Evolutionary conservation across 2,329 filamentous ascomycete genomes (phyloP), one percentile per base, ranked within the genome.

Genomic region (Botrytis sinoallii): DNA sequence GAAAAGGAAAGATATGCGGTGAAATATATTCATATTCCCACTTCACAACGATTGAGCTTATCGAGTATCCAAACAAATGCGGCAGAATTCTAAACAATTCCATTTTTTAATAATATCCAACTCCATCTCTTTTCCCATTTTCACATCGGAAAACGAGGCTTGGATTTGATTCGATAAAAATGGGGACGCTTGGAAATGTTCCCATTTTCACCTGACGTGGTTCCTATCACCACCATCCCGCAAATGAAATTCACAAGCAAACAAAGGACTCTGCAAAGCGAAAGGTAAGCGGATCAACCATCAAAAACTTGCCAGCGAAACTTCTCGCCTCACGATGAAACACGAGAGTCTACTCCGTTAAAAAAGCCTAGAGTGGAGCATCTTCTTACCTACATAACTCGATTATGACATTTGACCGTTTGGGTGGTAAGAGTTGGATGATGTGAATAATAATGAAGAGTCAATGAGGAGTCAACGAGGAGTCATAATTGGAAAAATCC

Each of bases 181-280:
- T 55, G 66, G 66, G 66, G 66, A 57, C 61, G 40, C 52, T 57
- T 68, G 16, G 14, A 25, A 35, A 59, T 44, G 46, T 57, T 67
- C 9, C 44, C 61, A 44, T 44, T 57, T 72, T 72, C 70, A 72
- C 70, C 70, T 72, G 70, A 72, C 70, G 70, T 72, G 70, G 70
- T 72, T 72, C 70, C 70, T 72, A 64, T 71, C 59, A 44, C 22
- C 6, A 52, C 14, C 32, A 40, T 35, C 4, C 35, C 22, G 40
- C 29, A 64, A 38, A 40, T 57, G 52, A 57, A 32, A 57, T 57
- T 57, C 52, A 57, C 52, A 57, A 57, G 52, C 52, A 29, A 57
- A 29, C 29, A 29, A 57, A 57, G 52, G n/a, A 29, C 10, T 70
- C 40, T 40, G 38, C 57, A 61, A 71, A 71, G 42, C 35, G 44